phyloP scores from a whole-genome alignment of 192 early-diverging fungal genomes.

The Ambispora gerdemannii region DNA sequence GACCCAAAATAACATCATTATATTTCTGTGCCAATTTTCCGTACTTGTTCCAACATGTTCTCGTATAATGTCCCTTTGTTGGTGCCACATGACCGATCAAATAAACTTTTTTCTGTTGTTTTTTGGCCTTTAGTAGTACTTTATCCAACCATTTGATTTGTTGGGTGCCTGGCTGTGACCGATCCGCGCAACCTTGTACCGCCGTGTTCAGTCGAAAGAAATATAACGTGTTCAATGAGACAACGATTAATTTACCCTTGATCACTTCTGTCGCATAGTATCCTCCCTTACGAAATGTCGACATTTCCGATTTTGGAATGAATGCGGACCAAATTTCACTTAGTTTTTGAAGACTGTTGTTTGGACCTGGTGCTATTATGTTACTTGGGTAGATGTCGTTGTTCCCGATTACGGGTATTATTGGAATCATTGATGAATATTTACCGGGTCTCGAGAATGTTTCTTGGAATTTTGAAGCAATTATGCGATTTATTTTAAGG shows the following conservation, averaged over 20 bases:
- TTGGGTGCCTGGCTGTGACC: conserved; percentile 56
- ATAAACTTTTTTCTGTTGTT: conserved; percentile 49
- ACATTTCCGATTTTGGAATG: conserved; percentile 58
- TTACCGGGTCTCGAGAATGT: conserved; percentile 40
- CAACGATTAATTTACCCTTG: conserved; percentile 49
- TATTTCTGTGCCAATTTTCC: conserved; percentile 41
- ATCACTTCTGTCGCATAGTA: conserved; percentile 62
- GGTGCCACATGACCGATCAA: conserved; percentile 70
- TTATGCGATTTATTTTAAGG: conserved; percentile 49
- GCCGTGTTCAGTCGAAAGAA: conserved; percentile 68
- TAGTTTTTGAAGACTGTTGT: conserved; percentile 46
- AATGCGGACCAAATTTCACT: conserved; percentile 55
- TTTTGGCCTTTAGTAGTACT: conserved; percentile 48
- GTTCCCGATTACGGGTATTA: conserved; percentile 57
- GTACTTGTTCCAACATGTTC: conserved; percentile 44
- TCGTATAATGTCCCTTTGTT: conserved; percentile 41
- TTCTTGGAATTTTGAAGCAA: conserved; percentile 43
- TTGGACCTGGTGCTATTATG: conserved; percentile 50
- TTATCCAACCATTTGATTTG: conserved; percentile 71
- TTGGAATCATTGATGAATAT: conserved; percentile 40
- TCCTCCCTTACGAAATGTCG: conserved; percentile 62
- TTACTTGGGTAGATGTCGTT: conserved; percentile 75
- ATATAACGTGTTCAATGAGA: conserved; percentile 71
- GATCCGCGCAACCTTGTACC: conserved; percentile 56
- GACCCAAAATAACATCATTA: conserved; percentile 56